These are phyloP conservation scores for Arthroderma sp. DNA, from an alignment of 2,329 filamentous ascomycete genomes.

Conservation along the genomic window DNA sequence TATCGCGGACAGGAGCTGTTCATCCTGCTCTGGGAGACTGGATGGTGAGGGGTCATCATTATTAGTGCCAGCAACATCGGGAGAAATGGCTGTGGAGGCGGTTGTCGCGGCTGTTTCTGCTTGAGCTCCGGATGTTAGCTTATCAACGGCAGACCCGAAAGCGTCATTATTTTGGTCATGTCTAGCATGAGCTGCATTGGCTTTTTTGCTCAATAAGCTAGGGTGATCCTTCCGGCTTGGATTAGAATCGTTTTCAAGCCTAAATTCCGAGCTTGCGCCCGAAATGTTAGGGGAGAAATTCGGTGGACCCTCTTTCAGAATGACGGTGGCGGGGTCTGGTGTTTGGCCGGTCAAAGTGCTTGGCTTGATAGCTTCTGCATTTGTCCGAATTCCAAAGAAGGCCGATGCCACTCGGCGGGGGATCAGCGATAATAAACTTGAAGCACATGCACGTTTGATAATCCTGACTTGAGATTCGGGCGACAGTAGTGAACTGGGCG, in stretches of 20 bases:
- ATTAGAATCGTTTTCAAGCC: conserved; percentile 6
- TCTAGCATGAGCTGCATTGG: not conserved
- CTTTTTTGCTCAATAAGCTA: not conserved
- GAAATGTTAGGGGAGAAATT: conserved; percentile 2
- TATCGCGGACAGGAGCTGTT: conserved; percentile 44
- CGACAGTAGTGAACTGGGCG: conserved; percentile 10
- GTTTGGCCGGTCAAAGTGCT: conserved; percentile 2
- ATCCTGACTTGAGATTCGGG: conserved; percentile 22
- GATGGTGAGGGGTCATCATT: conserved; percentile 7
- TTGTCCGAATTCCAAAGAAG: conserved; percentile 8
- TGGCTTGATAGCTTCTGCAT: conserved; percentile 1
- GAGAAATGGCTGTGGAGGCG: no score
- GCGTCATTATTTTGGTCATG: not conserved
- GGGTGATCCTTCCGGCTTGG: conserved; percentile 2
- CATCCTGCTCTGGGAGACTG: conserved; percentile 29
- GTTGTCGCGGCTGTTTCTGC: not conserved
- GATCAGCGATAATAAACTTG: conserved; percentile 28
- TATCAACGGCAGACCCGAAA: not conserved
- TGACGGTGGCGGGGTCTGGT: not conserved
- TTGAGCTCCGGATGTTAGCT: not conserved
- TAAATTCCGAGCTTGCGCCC: conserved; percentile 6
- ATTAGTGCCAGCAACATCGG: not conserved
- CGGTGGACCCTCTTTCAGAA: no score
- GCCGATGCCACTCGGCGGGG: conserved; percentile 30
- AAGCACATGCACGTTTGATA: conserved; percentile 33